Percentiles rank a stretch among this genome's conserved stretches.
Conservation (phyloP, 108 stramenopile species). For the Cyclotella kingstonii region DNA sequence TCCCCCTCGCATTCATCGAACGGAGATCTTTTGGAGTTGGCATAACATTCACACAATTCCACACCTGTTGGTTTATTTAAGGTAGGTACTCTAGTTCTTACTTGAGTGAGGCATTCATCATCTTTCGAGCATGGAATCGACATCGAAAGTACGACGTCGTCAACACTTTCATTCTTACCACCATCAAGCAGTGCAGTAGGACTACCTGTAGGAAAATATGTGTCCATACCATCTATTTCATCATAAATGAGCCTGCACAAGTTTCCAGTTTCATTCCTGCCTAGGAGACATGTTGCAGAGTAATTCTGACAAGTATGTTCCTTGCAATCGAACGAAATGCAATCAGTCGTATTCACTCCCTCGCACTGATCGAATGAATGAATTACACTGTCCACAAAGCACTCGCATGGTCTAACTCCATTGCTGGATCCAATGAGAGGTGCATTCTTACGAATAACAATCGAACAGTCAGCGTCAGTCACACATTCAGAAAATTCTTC, state of each 20-base stretch:
- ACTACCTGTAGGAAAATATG: no score
- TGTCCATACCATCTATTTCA: no score
- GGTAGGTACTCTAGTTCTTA: not conserved
- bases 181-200: no score
- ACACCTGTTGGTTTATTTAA: not conserved
- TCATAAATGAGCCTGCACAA: no score
- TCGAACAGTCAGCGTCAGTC: not conserved
- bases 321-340: not conserved
- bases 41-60: not conserved
- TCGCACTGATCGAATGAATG: conserved; percentile 5
- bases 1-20: no score
- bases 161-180: not conserved
- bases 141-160: not conserved
- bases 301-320: not conserved
- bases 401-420: not conserved
- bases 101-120: not conserved
- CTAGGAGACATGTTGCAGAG: not conserved
- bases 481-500: conserved; percentile 6
- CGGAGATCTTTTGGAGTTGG: no score
- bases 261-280: not conserved
- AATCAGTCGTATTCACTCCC: not conserved
- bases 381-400: not conserved
- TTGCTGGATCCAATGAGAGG: not conserved
- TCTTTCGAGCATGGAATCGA: not conserved
- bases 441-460: not conserved